These are phyloP conservation scores for Myxozyma vanderwaltii DNA, from an alignment of 805 yeast species.

Conservation along the genomic window DNA sequence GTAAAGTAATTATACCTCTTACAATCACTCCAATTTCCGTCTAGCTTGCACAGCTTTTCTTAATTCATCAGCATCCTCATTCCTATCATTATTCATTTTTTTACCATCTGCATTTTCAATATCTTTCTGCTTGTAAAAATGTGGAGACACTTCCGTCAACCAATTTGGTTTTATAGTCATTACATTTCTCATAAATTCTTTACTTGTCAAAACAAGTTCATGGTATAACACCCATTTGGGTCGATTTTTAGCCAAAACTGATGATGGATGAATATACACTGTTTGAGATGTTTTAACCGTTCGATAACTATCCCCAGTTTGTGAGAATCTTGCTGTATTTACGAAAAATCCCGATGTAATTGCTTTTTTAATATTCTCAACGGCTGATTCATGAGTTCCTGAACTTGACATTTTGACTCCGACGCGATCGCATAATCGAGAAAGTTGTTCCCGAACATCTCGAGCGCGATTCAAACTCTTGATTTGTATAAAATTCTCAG, in stretches of 20 bases:
- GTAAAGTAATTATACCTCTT: too few relatives aligned
- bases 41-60: slow-evolving; percentile 6
- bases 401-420: slow-evolving; percentile 50
- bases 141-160: slow-evolving; percentile 60
- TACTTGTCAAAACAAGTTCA: slow-evolving; percentile 75
- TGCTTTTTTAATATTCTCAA: slow-evolving; percentile 54
- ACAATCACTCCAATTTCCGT: slow-evolving; percentile 3
- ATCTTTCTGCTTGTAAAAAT: slow-evolving; percentile 43
- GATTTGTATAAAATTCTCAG: slow-evolving; percentile 76
- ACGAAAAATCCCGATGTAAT: slow-evolving; percentile 49
- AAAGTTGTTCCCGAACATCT: slow-evolving; percentile 76
- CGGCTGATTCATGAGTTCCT: slow-evolving; percentile 59
- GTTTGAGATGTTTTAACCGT: slow-evolving; percentile 65
- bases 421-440: slow-evolving; percentile 56
- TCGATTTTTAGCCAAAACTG: slow-evolving; percentile 60
- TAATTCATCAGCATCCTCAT: slow-evolving; percentile 5
- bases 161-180: slow-evolving; percentile 81
- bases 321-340: slow-evolving; percentile 57
- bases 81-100: background rate
- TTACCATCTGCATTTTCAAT: slow-evolving; percentile 33
- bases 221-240: slow-evolving; percentile 84
- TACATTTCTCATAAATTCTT: slow-evolving; percentile 90
- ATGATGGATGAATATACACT: slow-evolving; percentile 86
- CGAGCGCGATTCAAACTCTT: slow-evolving; percentile 74
- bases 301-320: slow-evolving; percentile 68